Base-by-base conservation (phyloP, 441 rosid genomes). In the Bruguiera hainesii region DNA sequence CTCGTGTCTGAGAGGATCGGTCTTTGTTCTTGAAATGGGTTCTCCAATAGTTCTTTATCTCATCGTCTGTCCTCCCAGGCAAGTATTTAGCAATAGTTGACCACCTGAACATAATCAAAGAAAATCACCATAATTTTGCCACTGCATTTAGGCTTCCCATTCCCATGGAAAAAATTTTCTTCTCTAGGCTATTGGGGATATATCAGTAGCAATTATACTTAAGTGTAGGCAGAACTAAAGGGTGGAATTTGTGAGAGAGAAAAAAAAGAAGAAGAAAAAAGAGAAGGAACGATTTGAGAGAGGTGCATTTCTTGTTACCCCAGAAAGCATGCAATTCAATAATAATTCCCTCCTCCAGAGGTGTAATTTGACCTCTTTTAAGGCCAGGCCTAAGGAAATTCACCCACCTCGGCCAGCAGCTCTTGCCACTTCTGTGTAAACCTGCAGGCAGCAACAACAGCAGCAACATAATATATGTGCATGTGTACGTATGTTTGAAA, bases 331-430 rank as follows among this genome's bases (percentile, higher is more conserved):
- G 96, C 57, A 91, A 73, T 68, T 91, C 96, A 75, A 87, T 75
- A 60, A 91, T 89, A 69, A 89, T 89, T 69, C 85, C 90, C 81
- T 89, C 97, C 60, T 91, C 97, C 28, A 80, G 90, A 69, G 97
- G 94, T 59, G 96, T 85, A 50, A 91, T 66, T 55, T 82, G 89
- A 53, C 88, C 87, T 85, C 90, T 86, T 75, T 84, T 89, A 11
- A 89, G 87, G 29, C 94, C 97, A 56, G 94, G 97, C 71, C 94
- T 81, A 7, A 87, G 79, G 78, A 89, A 91, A 77, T 89, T 91
- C 76, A 91, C 93, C 97, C 96, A 89, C 78, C 97, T 84, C 31
- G 87, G 82, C 76, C 97, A 82, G 70, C 94, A 89, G 58, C 96
- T 91, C 77, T 89, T 91, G 0, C 94, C 92, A 71, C 83, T 85